Conservation (phyloP, 2,329 filamentous ascomycete species). For the Fusarium haematococcum region DNA sequence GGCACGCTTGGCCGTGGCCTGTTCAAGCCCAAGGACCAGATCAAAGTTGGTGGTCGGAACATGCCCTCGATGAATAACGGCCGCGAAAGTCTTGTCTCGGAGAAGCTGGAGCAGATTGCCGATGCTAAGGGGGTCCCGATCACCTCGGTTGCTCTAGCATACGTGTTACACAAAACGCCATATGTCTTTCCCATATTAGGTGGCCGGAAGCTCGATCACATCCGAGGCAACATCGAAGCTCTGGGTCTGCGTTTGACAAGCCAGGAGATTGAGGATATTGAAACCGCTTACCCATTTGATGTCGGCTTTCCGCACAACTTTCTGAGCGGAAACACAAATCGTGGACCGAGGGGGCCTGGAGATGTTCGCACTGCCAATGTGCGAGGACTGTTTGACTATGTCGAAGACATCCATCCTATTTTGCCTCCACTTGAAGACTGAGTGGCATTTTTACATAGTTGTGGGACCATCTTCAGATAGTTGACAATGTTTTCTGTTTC, state of each 20-base stretch:
- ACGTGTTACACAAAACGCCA: slow-evolving; percentile 62
- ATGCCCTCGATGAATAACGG: neutral
- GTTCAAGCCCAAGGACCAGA: slow-evolving; percentile 55
- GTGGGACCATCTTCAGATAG: neutral
- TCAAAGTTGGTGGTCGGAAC: slow-evolving; percentile 23
- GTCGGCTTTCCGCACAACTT: slow-evolving; percentile 57
- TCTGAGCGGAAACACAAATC: neutral
- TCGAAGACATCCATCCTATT: neutral
- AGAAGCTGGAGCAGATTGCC: slow-evolving; percentile 69
- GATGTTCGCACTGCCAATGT: neutral
- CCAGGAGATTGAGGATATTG: slow-evolving; percentile 63
- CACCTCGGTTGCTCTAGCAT: slow-evolving; percentile 68
- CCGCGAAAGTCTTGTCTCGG: slow-evolving; percentile 61
- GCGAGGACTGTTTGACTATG: neutral
- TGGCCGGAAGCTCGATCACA: slow-evolving; percentile 63
- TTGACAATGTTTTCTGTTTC: too few relatives aligned
- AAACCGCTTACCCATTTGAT: slow-evolving; percentile 64
- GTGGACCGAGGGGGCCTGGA: neutral
- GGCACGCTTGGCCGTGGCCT: slow-evolving; percentile 66
- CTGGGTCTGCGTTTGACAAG: slow-evolving; percentile 61
- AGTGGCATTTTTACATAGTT: neutral
- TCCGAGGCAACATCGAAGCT: slow-evolving; percentile 67
- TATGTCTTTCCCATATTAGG: slow-evolving; percentile 67
- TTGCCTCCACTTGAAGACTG: neutral
- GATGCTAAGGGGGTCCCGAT: slow-evolving; percentile 65